These are phyloP conservation scores for Tuber brumale DNA, from an alignment of 495 filamentous ascomycete species.

Conservation along the genomic window DNA sequence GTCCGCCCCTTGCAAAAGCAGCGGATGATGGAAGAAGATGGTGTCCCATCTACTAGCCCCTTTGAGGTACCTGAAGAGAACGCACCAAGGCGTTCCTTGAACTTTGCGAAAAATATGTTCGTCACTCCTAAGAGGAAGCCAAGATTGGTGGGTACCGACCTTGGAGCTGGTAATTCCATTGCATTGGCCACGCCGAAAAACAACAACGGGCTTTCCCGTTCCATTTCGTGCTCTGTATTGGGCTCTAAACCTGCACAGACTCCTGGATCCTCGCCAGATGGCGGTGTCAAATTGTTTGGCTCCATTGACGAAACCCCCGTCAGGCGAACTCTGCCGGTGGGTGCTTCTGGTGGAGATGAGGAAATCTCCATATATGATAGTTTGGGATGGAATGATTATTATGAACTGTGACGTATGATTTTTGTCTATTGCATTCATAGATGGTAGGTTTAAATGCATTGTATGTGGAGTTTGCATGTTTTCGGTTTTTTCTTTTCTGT, in stretches of 20 bases:
- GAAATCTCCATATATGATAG: slow-evolving; percentile 34
- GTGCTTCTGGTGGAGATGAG: neutral
- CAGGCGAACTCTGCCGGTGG: slow-evolving; percentile 6
- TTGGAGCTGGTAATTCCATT: slow-evolving; percentile 15
- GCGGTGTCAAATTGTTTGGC: slow-evolving; percentile 22
- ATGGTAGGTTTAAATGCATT: neutral
- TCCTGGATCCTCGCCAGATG: slow-evolving; percentile 19
- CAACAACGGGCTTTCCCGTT: slow-evolving; percentile 6
- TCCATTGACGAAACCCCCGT: slow-evolving; percentile 20
- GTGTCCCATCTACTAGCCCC: slow-evolving; percentile 27
- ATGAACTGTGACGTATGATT: slow-evolving; percentile 28
- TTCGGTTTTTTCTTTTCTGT: neutral
- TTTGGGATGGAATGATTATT: slow-evolving; percentile 36
- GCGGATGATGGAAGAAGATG: slow-evolving; percentile 13
- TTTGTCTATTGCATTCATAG: neutral
- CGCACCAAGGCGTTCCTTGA: slow-evolving; percentile 6
- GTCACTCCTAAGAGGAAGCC: slow-evolving; percentile 26
- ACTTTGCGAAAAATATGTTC: slow-evolving; percentile 8
- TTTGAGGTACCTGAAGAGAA: slow-evolving; percentile 11
- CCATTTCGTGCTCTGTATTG: slow-evolving; percentile 1
- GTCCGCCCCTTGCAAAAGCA: slow-evolving; percentile 9
- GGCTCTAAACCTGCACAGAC: slow-evolving; percentile 3
- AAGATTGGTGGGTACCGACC: slow-evolving; percentile 8
- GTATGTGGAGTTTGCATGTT: neutral
- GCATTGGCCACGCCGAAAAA: slow-evolving; percentile 20